Base-by-base conservation (phyloP, 1,284 basidiomycete genomes). In the Ganoderma lingzhi region DNA sequence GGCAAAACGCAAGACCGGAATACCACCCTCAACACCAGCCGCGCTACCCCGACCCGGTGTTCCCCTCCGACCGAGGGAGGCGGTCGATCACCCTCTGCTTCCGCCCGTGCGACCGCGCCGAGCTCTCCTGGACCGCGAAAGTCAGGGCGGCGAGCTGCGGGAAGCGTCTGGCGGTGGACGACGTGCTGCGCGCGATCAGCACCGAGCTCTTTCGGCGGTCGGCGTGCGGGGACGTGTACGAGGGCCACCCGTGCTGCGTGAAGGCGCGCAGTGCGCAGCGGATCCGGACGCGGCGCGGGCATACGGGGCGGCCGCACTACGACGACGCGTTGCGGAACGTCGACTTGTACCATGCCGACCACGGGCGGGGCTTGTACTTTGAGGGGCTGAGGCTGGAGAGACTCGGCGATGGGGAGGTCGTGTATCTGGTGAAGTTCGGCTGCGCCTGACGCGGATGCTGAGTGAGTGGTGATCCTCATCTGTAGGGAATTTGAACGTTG, bases 261-360 rank as follows among this genome's bases (percentile, higher is more conserved):
- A n/a, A 9, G n/a, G 3, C n/a, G n/a, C n/a, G n/a, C n/a, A n/a
- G n/a, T n/a, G 64, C 64, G 23, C 64, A 42, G 17, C 64, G 59
- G 56, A 28, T 45, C 28, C 64, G 64, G 42, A 42, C 32, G 64
- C 55, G 30, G 14, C 30, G 28, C 19, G 64, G 64, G 17, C 37
- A 23, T 9, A 55, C 56, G 56, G 6, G 37, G 23, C 9, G 35
- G 19, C 51, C 51, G 53, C 48, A 39, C 9, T 60, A 48, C n/a
- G 64, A 48, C 32, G 64, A 65, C 32, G 42, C 30, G 42, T 48
- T 65, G 19, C 64, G 64, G 64, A 65, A 65, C 32, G 64, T 65
- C 30, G 64, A 65, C 56, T 39, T 65, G 56, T 65, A 60, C 30
- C 64, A 65, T 60, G 23, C 59, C 1, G 64, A 65, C 15, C 9